Percentiles rank a stretch among this genome's conserved stretches.
phyloP scores from a whole-genome alignment of 345 rosid genomes.

The Sonneratia caseolaris region DNA sequence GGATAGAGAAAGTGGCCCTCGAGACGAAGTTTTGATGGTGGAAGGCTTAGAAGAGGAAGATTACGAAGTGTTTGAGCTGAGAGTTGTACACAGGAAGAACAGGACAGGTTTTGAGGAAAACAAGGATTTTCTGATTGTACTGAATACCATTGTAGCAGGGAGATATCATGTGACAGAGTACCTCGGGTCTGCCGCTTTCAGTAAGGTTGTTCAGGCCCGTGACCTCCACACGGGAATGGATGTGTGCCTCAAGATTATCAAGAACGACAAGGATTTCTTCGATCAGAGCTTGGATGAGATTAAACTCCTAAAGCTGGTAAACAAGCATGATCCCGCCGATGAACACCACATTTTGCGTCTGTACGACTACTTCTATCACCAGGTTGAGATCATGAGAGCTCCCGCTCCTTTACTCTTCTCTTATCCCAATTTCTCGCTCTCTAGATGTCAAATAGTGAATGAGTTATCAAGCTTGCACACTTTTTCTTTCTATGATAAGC shows the following conservation, averaged over 20 bases:
- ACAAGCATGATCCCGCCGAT: constrained; percentile 81
- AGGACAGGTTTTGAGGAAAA: constrained; percentile 94
- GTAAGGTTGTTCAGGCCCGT: constrained; percentile 84
- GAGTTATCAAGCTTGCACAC: too few relatives aligned
- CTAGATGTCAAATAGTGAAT: background rate
- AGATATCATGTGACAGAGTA: constrained; percentile 81
- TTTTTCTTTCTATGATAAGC: too few relatives aligned
- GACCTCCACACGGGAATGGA: constrained; percentile 64
- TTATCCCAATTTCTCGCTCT: background rate
- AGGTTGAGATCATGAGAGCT: constrained; percentile 24
- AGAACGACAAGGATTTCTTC: constrained; percentile 89
- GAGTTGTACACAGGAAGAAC: constrained; percentile 87
- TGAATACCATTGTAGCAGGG: constrained; percentile 68
- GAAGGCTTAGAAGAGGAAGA: constrained; percentile 51
- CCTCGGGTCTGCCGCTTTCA: constrained; percentile 91
- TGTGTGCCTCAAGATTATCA: constrained; percentile 90
- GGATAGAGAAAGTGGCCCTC: constrained; percentile 7
- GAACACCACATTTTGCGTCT: constrained; percentile 77
- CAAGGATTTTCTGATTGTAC: constrained; percentile 68
- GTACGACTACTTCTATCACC: constrained; percentile 93
- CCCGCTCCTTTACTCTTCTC: background rate
- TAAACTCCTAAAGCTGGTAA: constrained; percentile 78
- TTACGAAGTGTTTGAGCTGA: constrained; percentile 65
- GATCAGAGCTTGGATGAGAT: constrained; percentile 98
- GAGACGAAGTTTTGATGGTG: constrained; percentile 38